Evolutionary conservation across 23 red algal genomes (phyloP).

Genomic region (Gracilariopsis chorda): DNA sequence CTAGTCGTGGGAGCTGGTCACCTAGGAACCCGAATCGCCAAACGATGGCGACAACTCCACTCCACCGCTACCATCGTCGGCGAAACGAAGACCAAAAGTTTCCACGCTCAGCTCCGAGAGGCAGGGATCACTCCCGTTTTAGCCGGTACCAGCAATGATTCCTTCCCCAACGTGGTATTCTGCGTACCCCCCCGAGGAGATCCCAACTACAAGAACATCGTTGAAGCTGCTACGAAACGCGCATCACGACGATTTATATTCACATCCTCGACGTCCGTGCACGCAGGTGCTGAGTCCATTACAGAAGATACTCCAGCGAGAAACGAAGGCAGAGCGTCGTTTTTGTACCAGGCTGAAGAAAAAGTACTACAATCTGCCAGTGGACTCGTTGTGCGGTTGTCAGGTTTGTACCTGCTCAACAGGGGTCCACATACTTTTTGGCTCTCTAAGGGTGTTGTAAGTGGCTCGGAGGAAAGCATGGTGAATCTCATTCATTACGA

Average conservation of each 20-base stretch:
- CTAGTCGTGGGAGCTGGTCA: constrained; percentile 79
- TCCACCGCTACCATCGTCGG: constrained; percentile 41
- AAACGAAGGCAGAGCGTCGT: neutral
- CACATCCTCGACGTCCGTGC: constrained; percentile 75
- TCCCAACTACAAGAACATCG: constrained; percentile 34
- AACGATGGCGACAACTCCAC: constrained; percentile 30
- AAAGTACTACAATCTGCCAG: neutral
- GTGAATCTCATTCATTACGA: constrained; percentile 85
- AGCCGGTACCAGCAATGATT: neutral
- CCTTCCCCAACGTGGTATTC: constrained; percentile 67
- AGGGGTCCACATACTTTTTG: constrained; percentile 83
- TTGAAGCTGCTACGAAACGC: constrained; percentile 7
- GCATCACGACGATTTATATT: constrained; percentile 45
- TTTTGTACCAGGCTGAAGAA: constrained; percentile 34
- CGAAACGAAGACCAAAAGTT: constrained; percentile 47
- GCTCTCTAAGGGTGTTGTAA: neutral
- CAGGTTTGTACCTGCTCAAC: constrained; percentile 73
- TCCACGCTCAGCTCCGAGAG: constrained; percentile 30
- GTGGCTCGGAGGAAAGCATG: constrained; percentile 11
- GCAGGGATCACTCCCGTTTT: constrained; percentile 23
- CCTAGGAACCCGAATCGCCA: constrained; percentile 54
- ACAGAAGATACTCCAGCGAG: constrained; percentile 17
- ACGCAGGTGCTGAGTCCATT: neutral
- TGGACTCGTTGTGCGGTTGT: constrained; percentile 69
- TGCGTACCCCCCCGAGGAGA: constrained; percentile 59